Evolutionary conservation across 2,329 filamentous ascomycete species (phyloP).

Genomic region (Chlorencoelia australis): DNA sequence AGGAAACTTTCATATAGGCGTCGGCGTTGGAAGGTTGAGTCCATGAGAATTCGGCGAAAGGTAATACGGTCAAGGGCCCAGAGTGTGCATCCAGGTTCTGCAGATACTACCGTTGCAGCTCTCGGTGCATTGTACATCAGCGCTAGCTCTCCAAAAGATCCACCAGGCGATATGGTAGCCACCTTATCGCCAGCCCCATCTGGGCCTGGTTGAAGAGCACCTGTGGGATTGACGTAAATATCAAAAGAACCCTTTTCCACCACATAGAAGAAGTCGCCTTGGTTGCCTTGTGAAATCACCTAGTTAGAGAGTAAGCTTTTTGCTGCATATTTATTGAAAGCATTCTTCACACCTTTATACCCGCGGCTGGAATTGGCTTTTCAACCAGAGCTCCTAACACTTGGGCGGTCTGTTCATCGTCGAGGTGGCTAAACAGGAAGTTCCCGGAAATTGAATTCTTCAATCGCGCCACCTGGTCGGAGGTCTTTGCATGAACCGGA

Average conservation of each 20-base stretch:
- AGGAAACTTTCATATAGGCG: conserved; percentile 97
- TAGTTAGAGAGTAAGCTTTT: conserved; percentile 32
- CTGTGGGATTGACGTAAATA: conserved; percentile 75
- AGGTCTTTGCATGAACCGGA: conserved; percentile 72
- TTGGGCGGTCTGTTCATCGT: conserved; percentile 82
- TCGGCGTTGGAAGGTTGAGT: conserved; percentile 89
- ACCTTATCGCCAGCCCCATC: conserved; percentile 80
- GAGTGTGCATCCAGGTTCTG: conserved; percentile 66
- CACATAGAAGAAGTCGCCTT: conserved; percentile 96
- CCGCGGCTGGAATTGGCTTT: conserved; percentile 90
- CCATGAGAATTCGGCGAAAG: conserved; percentile 96
- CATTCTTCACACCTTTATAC: conserved; percentile 47
- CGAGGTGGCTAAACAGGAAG: conserved; percentile 88
- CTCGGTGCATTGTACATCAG: conserved; percentile 98
- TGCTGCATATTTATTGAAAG: not conserved
- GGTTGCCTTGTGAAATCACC: conserved; percentile 91
- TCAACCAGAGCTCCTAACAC: conserved; percentile 87
- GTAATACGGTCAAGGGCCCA: conserved; percentile 95
- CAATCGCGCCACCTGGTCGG: conserved; percentile 71
- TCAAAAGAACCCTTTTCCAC: conserved; percentile 88
- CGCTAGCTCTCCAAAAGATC: conserved; percentile 91
- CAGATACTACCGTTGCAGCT: conserved; percentile 84
- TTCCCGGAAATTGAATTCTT: conserved; percentile 76
- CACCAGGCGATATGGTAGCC: conserved; percentile 71
- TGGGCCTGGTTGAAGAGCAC: conserved; percentile 66